Conservation (phyloP, 2,329 filamentous ascomycete species). For the Myriangium duriaei region DNA sequence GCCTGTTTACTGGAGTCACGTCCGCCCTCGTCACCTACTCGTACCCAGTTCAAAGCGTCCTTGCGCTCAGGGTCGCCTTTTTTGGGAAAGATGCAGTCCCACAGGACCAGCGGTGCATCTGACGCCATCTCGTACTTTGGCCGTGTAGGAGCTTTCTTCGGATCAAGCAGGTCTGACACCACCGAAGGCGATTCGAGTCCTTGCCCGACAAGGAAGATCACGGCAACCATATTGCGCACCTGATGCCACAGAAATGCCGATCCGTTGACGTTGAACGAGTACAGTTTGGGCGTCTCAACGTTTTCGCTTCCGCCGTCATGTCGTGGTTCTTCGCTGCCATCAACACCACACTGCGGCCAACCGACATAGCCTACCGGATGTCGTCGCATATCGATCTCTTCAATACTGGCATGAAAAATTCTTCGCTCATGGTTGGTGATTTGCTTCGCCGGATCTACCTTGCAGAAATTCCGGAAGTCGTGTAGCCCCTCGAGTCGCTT, state of each 20-base stretch:
- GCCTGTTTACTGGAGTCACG: slow-evolving; percentile 19
- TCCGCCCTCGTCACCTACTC: slow-evolving; percentile 54
- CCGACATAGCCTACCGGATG: slow-evolving; percentile 46
- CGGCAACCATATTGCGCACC: slow-evolving; percentile 82
- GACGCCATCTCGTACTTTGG: slow-evolving; percentile 85
- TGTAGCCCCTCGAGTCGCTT: slow-evolving; percentile 68
- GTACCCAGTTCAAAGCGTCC: slow-evolving; percentile 65
- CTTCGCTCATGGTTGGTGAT: slow-evolving; percentile 69
- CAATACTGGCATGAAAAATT: slow-evolving; percentile 70
- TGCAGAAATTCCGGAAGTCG: slow-evolving; percentile 96
- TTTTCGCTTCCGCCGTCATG: not conserved
- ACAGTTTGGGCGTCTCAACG: slow-evolving; percentile 49
- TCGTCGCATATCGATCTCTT: slow-evolving; percentile 40
- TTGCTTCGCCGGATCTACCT: slow-evolving; percentile 80
- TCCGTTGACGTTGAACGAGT: slow-evolving; percentile 77
- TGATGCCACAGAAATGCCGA: slow-evolving; percentile 97
- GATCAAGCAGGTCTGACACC: slow-evolving; percentile 62
- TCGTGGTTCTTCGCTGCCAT: slow-evolving; percentile 5
- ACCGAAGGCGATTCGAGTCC: slow-evolving; percentile 66
- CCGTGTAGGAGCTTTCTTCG: slow-evolving; percentile 55
- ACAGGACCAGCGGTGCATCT: slow-evolving; percentile 81
- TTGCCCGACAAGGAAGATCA: slow-evolving; percentile 89
- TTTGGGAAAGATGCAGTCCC: slow-evolving; percentile 74
- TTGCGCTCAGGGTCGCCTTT: slow-evolving; percentile 27
- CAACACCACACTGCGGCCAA: slow-evolving; percentile 32